Evolutionary conservation across 2,329 filamentous ascomycete species (phyloP).

Genomic region (Phaeosphaeria sp.): DNA sequence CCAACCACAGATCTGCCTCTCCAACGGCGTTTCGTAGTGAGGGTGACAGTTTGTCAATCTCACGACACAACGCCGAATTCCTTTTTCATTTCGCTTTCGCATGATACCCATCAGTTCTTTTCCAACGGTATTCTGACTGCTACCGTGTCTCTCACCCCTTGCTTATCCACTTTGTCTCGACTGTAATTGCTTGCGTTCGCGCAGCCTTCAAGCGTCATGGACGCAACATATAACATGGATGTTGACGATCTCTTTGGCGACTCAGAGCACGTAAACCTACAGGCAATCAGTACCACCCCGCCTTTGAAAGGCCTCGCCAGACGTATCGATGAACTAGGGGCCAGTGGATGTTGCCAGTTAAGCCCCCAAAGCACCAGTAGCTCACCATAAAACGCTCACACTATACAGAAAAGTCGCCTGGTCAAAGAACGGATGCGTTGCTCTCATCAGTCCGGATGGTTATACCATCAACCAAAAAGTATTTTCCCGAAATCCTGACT

Average conservation of each 20-base stretch:
- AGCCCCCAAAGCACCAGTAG: slow-evolving; percentile 38
- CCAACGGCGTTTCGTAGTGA: background rate
- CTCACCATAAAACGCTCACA: slow-evolving; percentile 5
- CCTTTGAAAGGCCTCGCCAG: slow-evolving; percentile 72
- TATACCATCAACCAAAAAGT: slow-evolving; percentile 74
- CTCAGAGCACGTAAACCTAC: slow-evolving; percentile 64
- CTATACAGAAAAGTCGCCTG: slow-evolving; percentile 75
- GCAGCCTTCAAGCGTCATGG: slow-evolving; percentile 57
- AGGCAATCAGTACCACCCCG: slow-evolving; percentile 60
- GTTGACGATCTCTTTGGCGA: slow-evolving; percentile 57
- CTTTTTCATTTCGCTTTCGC: background rate
- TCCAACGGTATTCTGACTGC: background rate
- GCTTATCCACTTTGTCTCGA: background rate
- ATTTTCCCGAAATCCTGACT: slow-evolving; percentile 70
- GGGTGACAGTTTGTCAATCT: background rate
- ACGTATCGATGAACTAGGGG: slow-evolving; percentile 77
- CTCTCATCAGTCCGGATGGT: slow-evolving; percentile 77
- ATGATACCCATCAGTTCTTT: background rate
- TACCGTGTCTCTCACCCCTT: slow-evolving; percentile 4
- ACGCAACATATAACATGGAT: slow-evolving; percentile 49
- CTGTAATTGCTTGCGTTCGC: background rate
- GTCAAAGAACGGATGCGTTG: slow-evolving; percentile 87
- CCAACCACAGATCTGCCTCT: slow-evolving; percentile 19
- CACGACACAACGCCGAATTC: background rate
- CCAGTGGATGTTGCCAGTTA: slow-evolving; percentile 82